phyloP scores from a whole-genome alignment of 345 rosid species.

The Hirschfeldia incana region DNA sequence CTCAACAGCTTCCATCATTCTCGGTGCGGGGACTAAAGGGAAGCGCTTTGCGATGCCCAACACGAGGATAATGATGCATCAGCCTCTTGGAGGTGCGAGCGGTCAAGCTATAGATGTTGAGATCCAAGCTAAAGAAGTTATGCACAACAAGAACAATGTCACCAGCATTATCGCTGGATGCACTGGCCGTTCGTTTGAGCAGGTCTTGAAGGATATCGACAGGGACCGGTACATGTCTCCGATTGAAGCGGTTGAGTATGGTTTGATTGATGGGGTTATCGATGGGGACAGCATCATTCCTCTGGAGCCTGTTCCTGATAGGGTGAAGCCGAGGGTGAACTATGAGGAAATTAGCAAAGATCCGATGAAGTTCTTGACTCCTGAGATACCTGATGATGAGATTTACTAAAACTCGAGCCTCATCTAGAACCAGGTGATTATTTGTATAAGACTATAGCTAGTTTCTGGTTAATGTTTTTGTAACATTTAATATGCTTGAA shows the following conservation, averaged over 20 bases:
- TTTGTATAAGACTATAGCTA: slow-evolving; percentile 1
- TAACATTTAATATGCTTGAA: not conserved
- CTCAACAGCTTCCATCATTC: slow-evolving; percentile 87
- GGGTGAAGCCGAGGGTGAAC: slow-evolving; percentile 59
- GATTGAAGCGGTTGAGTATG: slow-evolving; percentile 89
- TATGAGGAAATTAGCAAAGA: slow-evolving; percentile 65
- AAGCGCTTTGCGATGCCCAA: slow-evolving; percentile 97
- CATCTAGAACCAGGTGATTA: slow-evolving; percentile 39
- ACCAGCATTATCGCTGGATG: slow-evolving; percentile 68
- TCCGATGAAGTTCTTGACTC: slow-evolving; percentile 80
- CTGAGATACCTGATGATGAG: slow-evolving; percentile 92
- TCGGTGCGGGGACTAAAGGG: slow-evolving; percentile 93
- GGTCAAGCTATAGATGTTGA: slow-evolving; percentile 87
- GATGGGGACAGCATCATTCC: slow-evolving; percentile 88
- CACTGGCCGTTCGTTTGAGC: slow-evolving; percentile 75
- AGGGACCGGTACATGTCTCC: slow-evolving; percentile 94
- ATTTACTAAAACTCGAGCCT: slow-evolving; percentile 54
- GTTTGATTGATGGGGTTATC: slow-evolving; percentile 89
- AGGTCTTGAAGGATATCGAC: slow-evolving; percentile 76
- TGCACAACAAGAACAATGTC: slow-evolving; percentile 78
- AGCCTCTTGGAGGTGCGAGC: slow-evolving; percentile 90
- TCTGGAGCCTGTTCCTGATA: slow-evolving; percentile 74
- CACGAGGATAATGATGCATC: slow-evolving; percentile 91
- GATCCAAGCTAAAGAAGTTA: slow-evolving; percentile 85
- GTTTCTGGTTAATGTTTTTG: not conserved